Conservation (phyloP, 2,329 filamentous ascomycete species). For the Fusarium sp. region DNA sequence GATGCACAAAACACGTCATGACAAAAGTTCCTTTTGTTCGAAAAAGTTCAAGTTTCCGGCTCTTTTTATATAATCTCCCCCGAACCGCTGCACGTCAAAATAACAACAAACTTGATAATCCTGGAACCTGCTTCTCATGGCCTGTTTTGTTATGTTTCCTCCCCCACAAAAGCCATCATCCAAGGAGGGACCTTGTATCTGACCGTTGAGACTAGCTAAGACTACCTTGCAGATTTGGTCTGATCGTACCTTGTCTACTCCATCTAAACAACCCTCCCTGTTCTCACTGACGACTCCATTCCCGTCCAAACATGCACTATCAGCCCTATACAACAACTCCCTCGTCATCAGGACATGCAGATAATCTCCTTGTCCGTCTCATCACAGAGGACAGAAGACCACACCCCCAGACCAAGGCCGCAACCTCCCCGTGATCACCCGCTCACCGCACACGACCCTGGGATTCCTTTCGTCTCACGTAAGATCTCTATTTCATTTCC, state of each 20-base stretch:
- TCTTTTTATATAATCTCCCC: neutral
- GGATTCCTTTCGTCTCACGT: conserved; percentile 45
- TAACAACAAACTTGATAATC: neutral
- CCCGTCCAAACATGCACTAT: conserved; percentile 16
- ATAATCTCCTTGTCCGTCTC: conserved; percentile 4
- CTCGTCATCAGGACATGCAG: conserved; percentile 1
- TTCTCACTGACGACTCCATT: conserved; percentile 6
- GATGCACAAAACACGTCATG: conserved; percentile 25
- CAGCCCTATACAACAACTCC: conserved; percentile 31
- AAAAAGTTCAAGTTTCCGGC: neutral
- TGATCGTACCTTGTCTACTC: conserved; percentile 9
- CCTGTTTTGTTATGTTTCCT: conserved; percentile 1
- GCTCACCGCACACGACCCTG: conserved; percentile 23
- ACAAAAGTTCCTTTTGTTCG: conserved; percentile 34
- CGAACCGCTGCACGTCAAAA: conserved; percentile 1
- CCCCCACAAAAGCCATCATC: conserved; percentile 11
- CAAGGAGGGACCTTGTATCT: conserved; percentile 11
- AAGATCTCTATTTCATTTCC: conserved; percentile 44
- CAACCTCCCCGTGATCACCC: conserved; percentile 39
- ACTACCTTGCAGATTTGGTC: neutral
- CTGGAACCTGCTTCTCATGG: neutral
- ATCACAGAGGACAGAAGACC: conserved; percentile 13
- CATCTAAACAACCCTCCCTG: conserved; percentile 7
- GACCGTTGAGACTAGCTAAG: neutral
- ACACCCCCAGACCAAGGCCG: neutral